Percentiles rank a stretch among this genome's conserved stretches.
Conservation (phyloP, 108 stramenopile genomes). For the Skeletonema potamos region DNA sequence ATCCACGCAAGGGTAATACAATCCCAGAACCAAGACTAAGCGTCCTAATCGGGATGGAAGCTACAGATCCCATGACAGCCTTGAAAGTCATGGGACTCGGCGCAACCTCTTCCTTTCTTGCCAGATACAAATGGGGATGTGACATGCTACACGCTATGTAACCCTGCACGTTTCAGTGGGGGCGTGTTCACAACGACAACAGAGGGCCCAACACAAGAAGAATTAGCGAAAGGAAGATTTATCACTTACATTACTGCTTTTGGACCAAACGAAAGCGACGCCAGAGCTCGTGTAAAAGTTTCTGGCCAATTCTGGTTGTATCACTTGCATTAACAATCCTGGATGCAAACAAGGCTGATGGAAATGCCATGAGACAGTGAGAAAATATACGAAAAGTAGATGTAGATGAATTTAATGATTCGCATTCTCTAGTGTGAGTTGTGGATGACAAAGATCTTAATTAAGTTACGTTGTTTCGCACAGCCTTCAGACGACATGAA, state of each 20-base stretch:
- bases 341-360: constrained; percentile 11
- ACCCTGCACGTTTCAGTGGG: constrained; percentile 32
- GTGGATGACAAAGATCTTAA: not conserved
- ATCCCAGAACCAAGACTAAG: constrained; percentile 26
- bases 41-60: constrained; percentile 22
- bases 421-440: not conserved
- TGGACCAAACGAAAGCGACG: constrained; percentile 14
- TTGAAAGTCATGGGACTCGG: constrained; percentile 28
- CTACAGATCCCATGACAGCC: constrained; percentile 7
- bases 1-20: constrained; percentile 4
- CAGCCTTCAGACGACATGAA: not conserved
- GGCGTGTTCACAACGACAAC: constrained; percentile 18
- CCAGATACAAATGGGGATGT: constrained; percentile 37
- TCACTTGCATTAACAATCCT: constrained; percentile 43
- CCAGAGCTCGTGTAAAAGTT: constrained; percentile 18
- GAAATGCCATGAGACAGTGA: constrained; percentile 17
- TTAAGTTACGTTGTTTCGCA: not conserved
- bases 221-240: constrained; percentile 18
- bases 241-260: constrained; percentile 31
- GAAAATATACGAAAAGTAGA: constrained; percentile 21
- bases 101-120: constrained; percentile 34
- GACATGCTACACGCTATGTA: constrained; percentile 28
- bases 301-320: constrained; percentile 43
- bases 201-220: constrained; percentile 34
- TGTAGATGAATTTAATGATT: constrained; percentile 15